Evolutionary conservation across 352 stramenopile species (phyloP).

Genomic region (Phytophthora gonapodyides): DNA sequence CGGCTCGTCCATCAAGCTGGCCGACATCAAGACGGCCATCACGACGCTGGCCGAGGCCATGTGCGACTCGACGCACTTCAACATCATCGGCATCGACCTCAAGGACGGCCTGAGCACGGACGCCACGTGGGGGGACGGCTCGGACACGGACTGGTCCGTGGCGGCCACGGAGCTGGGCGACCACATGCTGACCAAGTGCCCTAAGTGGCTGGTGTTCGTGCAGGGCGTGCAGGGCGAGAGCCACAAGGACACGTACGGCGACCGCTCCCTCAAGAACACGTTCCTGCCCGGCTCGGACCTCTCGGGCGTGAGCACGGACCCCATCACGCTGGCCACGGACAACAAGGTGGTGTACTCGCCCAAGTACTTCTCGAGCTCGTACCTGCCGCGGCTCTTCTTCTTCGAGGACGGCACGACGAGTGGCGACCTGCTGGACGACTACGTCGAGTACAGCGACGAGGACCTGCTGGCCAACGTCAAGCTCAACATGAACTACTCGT

Average conservation of each 20-base stretch:
- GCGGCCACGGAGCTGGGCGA: slow-evolving; percentile 73
- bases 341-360: slow-evolving; percentile 86
- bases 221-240: slow-evolving; percentile 71
- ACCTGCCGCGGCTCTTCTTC: slow-evolving; percentile 65
- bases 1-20: slow-evolving; percentile 70
- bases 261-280: slow-evolving; percentile 63
- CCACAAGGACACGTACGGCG: slow-evolving; percentile 69
- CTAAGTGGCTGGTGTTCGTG: slow-evolving; percentile 81
- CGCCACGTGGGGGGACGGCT: slow-evolving; percentile 77
- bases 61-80: slow-evolving; percentile 84
- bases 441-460: slow-evolving; percentile 58
- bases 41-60: slow-evolving; percentile 67
- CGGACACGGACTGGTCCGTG: slow-evolving; percentile 75
- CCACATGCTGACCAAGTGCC: slow-evolving; percentile 66
- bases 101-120: slow-evolving; percentile 70
- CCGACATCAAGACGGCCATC: slow-evolving; percentile 82
- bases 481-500: slow-evolving; percentile 86
- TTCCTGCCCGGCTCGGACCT: slow-evolving; percentile 76
- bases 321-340: slow-evolving; percentile 60
- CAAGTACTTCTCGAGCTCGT: slow-evolving; percentile 78
- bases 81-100: slow-evolving; percentile 86
- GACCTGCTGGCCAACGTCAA: slow-evolving; percentile 69
- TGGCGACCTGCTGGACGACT: slow-evolving; percentile 67
- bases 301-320: slow-evolving; percentile 40
- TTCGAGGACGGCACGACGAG: slow-evolving; percentile 54